phyloP scores from a whole-genome alignment of 2,329 filamentous ascomycete species.

The Gremmenia infestans region DNA sequence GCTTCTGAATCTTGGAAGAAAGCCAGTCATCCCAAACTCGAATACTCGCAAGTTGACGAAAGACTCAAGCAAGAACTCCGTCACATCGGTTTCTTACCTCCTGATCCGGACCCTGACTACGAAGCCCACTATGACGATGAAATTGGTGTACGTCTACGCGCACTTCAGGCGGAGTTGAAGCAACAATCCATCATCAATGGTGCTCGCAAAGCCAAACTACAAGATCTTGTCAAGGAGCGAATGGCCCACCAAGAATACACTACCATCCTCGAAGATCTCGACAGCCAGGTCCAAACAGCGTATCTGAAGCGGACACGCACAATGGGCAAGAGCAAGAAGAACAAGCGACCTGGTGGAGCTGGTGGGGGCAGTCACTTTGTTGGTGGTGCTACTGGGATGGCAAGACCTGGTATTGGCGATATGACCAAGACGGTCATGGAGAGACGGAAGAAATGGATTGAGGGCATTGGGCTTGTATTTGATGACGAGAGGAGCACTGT shows the following conservation, averaged over 20 bases:
- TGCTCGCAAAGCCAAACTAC: conserved; percentile 79
- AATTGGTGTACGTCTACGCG: conserved; percentile 81
- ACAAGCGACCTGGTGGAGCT: conserved; percentile 72
- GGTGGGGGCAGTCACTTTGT: conserved; percentile 63
- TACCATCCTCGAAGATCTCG: conserved; percentile 93
- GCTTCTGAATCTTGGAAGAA: conserved; percentile 74
- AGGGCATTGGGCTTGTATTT: conserved; percentile 86
- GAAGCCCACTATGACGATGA: conserved; percentile 91
- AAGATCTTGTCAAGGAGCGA: conserved; percentile 82
- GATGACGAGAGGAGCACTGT: conserved; percentile 68
- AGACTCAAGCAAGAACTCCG: conserved; percentile 86
- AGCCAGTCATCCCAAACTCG: conserved; percentile 67
- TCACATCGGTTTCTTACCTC: conserved; percentile 80
- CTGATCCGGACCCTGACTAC: conserved; percentile 68
- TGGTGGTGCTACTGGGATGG: conserved; percentile 56
- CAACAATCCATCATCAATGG: conserved; percentile 84
- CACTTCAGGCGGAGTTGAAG: conserved; percentile 76
- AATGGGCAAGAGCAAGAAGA: conserved; percentile 90
- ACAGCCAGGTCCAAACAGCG: conserved; percentile 88
- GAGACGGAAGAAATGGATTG: conserved; percentile 80
- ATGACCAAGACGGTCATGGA: conserved; percentile 91
- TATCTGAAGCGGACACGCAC: conserved; percentile 95
- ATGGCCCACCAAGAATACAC: conserved; percentile 97
- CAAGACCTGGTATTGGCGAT: conserved; percentile 81
- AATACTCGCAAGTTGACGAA: conserved; percentile 83